These are phyloP conservation scores for Ustilago hordei DNA, from an alignment of 1,284 basidiomycete species.

Conservation along the genomic window DNA sequence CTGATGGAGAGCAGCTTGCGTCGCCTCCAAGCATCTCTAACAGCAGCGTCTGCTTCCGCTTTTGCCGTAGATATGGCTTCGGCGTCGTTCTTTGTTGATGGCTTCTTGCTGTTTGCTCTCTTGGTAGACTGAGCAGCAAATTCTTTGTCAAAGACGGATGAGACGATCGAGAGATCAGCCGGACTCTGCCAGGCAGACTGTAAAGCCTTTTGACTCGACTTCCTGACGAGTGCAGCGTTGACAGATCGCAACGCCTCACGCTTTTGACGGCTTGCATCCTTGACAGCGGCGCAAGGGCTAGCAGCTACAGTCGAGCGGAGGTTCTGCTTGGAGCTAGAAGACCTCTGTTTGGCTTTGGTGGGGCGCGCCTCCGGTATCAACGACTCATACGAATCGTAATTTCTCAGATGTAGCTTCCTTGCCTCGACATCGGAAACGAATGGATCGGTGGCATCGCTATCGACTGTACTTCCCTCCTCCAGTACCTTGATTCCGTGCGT, in stretches of 20 bases:
- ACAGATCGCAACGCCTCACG: slow-evolving; percentile 16
- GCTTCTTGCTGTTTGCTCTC: background rate
- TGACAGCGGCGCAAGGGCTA: background rate
- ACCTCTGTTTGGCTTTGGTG: slow-evolving; percentile 25
- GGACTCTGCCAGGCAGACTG: slow-evolving; percentile 37
- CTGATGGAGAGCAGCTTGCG: slow-evolving; percentile 43
- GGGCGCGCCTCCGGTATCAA: slow-evolving; percentile 5
- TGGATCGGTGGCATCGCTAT: slow-evolving; percentile 21
- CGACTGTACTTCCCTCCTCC: slow-evolving; percentile 26
- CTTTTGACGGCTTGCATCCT: slow-evolving; percentile 25
- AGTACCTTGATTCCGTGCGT: slow-evolving; percentile 40
- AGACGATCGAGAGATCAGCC: slow-evolving; percentile 32
- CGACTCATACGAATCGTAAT: slow-evolving; percentile 16
- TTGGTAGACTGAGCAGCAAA: slow-evolving; percentile 24
- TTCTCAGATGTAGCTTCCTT: slow-evolving; percentile 8
- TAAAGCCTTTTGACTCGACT: slow-evolving; percentile 11
- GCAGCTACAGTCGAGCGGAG: slow-evolving; percentile 4
- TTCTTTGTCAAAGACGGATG: slow-evolving; percentile 44
- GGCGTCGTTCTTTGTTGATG: background rate
- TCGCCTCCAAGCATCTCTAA: slow-evolving; percentile 31
- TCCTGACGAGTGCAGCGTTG: slow-evolving; percentile 11
- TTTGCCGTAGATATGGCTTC: slow-evolving; percentile 29
- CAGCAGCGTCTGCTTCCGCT: slow-evolving; percentile 34
- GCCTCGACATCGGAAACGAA: slow-evolving; percentile 37
- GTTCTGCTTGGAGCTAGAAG: slow-evolving; percentile 30